Base-by-base conservation (phyloP, 345 rosid species). In the Theobroma cacao region DNA sequence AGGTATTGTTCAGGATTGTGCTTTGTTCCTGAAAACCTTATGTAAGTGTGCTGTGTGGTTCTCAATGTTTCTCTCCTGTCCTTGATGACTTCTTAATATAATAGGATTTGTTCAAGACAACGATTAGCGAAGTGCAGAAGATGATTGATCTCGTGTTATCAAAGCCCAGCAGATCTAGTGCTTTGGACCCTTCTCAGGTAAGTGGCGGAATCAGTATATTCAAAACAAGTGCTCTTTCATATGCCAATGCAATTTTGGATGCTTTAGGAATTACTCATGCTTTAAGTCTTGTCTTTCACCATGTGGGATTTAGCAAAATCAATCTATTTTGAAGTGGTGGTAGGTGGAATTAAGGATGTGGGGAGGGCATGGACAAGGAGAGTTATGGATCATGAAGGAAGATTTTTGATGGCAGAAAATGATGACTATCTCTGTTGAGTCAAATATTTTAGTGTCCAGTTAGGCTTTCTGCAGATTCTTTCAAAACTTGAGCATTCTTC, bases 61-160 rank as follows among this genome's bases (percentile, higher is more conserved):
- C 77, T 69, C 56, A 72, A 6, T 34, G 36, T 72, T 76, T 38
- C n/a, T 47, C 72, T 13, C 10, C 58, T 70, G 70, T 50, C 60
- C 3, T 38, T 14, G 61, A 61, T 55, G 36, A 67, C 10, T 41
- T 72, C 53, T 71, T 71, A 71, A 4, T 65, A 10, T 64, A 76
- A 77, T 78, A 95, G 98, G 99, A 95, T 89, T 88, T 93, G 78
- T 95, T 95, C 82, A 93, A 95, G 89, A 88, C 96, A 7, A 89
- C 90, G 88, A 86, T 88, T 43, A 80, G 75, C 3, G 96, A 93
- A 55, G 92, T 84, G 74, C 80, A 85, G 82, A 88, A 78, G 80
- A 50, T 60, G 12, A 81, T 86, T 14, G 97, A 95, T 84, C 12
- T 0, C 12, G 30, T 67, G 47, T 80, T 95, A 40, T 65, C 74